Percentiles rank a stretch among this genome's conserved stretches.
These are phyloP conservation scores for Ophiocytium majus DNA, from an alignment of 352 stramenopile genomes.

Conservation along the genomic window DNA sequence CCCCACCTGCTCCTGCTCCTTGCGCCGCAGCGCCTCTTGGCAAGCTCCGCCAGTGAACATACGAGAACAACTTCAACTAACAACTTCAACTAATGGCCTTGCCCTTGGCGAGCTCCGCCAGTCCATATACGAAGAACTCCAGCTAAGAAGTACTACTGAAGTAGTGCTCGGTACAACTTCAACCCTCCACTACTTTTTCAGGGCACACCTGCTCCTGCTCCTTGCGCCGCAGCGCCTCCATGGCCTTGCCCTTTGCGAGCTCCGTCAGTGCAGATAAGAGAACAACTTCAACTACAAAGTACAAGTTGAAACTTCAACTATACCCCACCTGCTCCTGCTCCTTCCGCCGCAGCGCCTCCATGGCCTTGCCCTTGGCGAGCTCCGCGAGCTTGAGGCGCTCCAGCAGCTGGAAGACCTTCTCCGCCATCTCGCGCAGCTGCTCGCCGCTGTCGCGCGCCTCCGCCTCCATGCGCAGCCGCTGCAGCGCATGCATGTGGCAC, in stretches of 20 bases:
- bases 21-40: slow-evolving; percentile 86
- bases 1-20: slow-evolving; percentile 86
- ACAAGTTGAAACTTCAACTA: too few relatives aligned
- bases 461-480: slow-evolving; percentile 86
- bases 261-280: too few relatives aligned
- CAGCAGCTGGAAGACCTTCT: slow-evolving; percentile 93
- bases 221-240: slow-evolving; percentile 85
- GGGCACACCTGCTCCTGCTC: slow-evolving; percentile 86
- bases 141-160: too few relatives aligned
- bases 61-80: too few relatives aligned
- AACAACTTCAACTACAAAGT: too few relatives aligned
- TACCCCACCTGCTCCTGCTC: slow-evolving; percentile 86
- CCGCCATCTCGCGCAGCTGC: slow-evolving; percentile 91
- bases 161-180: too few relatives aligned
- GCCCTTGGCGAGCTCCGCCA: slow-evolving; percentile 90
- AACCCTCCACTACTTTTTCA: too few relatives aligned
- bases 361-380: slow-evolving; percentile 89
- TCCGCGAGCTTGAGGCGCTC: slow-evolving; percentile 91
- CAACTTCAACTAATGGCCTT: too few relatives aligned
- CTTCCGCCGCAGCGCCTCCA: slow-evolving; percentile 85
- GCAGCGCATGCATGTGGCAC: not conserved
- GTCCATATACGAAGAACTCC: too few relatives aligned
- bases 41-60: slow-evolving; percentile 87
- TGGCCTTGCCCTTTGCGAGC: slow-evolving; percentile 90
- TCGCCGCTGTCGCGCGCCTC: slow-evolving; percentile 89